Evolutionary conservation across 1,284 basidiomycete genomes (phyloP).

Genomic region (Apiotrichum akiyoshidainum): DNA sequence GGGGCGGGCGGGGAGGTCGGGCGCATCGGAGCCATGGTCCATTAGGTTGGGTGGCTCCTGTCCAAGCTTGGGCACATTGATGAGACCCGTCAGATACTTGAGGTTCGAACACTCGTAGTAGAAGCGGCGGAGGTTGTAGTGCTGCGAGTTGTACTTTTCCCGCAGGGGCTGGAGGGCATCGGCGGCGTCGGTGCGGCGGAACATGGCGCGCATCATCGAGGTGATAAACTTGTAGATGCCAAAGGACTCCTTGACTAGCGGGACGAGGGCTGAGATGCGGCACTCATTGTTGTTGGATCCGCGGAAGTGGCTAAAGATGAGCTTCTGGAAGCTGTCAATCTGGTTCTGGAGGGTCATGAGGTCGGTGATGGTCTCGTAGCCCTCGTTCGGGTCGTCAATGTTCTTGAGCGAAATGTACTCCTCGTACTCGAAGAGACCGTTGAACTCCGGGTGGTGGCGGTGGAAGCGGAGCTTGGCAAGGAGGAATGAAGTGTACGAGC

Average conservation of each 20-base stretch:
- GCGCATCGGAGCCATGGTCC: conserved; percentile 66
- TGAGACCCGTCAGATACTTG: conserved; percentile 89
- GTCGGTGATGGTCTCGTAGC: conserved; percentile 93
- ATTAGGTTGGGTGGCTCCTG: conserved; percentile 93
- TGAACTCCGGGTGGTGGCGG: conserved; percentile 87
- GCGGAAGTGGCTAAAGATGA: conserved; percentile 88
- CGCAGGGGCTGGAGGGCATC: conserved; percentile 83
- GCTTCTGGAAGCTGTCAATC: conserved; percentile 94
- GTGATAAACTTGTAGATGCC: conserved; percentile 97
- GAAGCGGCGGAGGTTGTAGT: conserved; percentile 86
- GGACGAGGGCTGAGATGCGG: conserved; percentile 86
- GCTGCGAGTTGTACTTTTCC: conserved; percentile 80
- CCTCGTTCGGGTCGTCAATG: conserved; percentile 96
- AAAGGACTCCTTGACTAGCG: conserved; percentile 94
- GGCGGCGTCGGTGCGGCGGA: conserved; percentile 78
- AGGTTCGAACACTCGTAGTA: conserved; percentile 97
- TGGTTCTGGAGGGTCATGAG: conserved; percentile 94
- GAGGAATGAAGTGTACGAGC: conserved; percentile 89
- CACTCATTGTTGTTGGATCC: conserved; percentile 91
- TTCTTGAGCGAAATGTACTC: conserved; percentile 94
- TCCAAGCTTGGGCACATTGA: conserved; percentile 93
- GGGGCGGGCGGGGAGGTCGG: conserved; percentile 83
- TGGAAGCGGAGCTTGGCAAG: conserved; percentile 94
- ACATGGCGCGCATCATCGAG: conserved; percentile 93
- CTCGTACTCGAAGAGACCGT: conserved; percentile 93